Base-by-base conservation (phyloP, 2,329 filamentous ascomycete genomes). In the Diaporthe longicolla region DNA sequence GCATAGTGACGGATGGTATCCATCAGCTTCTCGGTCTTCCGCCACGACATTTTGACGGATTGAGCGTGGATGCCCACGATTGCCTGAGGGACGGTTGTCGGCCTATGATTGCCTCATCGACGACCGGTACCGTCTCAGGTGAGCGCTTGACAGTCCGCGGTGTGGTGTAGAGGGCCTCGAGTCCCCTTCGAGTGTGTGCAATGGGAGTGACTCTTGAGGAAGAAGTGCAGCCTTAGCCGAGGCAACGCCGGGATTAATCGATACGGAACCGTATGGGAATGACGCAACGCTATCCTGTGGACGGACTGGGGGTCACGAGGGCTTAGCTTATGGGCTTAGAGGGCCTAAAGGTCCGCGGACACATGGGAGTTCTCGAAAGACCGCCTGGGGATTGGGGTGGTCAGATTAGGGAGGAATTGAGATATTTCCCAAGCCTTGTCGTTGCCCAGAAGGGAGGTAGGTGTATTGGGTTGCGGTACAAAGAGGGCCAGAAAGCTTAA, bases 1-100 rank as follows among this genome's bases (percentile, higher is more conserved):
- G 95, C 94, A 90, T 98, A 98, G 86, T 98, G 95, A 85, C 93
- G 92, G 92, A 98, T 98, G 88, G 94, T 98, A 80, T 97, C 93
- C 94, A 98, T 97, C 92, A 98, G 86, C 86, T 91, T 90, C 84
- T 95, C 93, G 77, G 94, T 93, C 83, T 93, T 93, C 88, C 93
- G 98, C 96, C 96, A 98, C 88, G 94, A 94, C 95, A 98, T 98
- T 83, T 81, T 88, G 86, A 81, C 79, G 77, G 76, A 70, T 68
- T 74, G 45, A 68, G 71, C 72, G 72, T 78, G 76, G 78, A 63
- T 57, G 52, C 68, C 74, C 74, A 74, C 74, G 71, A 69, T 69
- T 71, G 66, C 74, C 71, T 69, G 52, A 43, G 69, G 70, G 72
- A 73, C 43, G 24, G 57, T 26, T 71, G 32, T 63, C 65, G 43